These are phyloP conservation scores for Cinchona pubescens DNA, from an alignment of 257 asterid genomes.

Conservation along the genomic window DNA sequence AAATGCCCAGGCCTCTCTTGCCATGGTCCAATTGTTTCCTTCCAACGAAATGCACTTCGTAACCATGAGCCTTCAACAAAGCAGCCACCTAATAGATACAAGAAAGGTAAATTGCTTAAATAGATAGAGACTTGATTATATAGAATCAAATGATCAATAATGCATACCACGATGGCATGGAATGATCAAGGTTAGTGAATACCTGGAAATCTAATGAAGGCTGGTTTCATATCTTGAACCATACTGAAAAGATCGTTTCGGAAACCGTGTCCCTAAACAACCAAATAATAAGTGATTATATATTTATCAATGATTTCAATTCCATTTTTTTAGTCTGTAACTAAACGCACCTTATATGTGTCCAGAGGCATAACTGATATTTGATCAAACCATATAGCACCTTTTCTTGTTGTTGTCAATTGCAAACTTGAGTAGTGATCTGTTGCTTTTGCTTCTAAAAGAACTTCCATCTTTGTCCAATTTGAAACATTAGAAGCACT, in stretches of 20 bases:
- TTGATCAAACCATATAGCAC: conserved; percentile 95
- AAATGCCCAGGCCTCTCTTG: conserved; percentile 95
- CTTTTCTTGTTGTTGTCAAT: conserved; percentile 62
- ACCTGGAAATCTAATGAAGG: conserved; percentile 94
- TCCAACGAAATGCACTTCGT: conserved; percentile 94
- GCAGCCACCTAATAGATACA: conserved; percentile 72
- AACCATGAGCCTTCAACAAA: conserved; percentile 95
- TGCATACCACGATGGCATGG: background rate
- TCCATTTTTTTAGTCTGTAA: too few species aligned
- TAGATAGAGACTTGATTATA: background rate
- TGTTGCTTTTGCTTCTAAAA: conserved; percentile 58
- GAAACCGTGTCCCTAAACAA: conserved; percentile 86
- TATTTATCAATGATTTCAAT: too few species aligned
- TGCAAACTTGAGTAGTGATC: conserved; percentile 77
- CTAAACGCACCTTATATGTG: conserved; percentile 71
- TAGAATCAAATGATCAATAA: background rate
- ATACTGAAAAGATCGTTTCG: conserved; percentile 75
- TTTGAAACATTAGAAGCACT: conserved; percentile 58
- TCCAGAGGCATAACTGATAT: conserved; percentile 91
- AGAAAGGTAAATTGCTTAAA: background rate
- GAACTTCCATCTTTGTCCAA: conserved; percentile 72
- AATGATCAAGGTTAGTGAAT: conserved; percentile 3
- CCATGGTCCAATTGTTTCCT: conserved; percentile 95
- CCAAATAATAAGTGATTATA: too few species aligned
- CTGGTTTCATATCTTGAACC: conserved; percentile 70